Evolutionary conservation across 148 eudicot species (phyloP).

Genomic region (Selenicereus undatus): DNA sequence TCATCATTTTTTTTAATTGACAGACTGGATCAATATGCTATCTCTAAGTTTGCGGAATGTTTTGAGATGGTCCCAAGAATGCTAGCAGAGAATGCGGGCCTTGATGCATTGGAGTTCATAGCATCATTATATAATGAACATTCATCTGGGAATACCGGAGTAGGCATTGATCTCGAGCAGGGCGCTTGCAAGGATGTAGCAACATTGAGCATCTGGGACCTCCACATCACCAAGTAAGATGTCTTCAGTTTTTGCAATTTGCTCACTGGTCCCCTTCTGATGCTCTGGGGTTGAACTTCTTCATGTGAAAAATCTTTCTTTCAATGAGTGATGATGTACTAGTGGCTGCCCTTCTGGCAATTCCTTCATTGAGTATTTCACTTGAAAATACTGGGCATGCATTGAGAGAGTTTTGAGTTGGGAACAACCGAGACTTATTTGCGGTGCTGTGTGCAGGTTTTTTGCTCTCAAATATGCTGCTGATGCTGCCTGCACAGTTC

Average conservation of each 20-base stretch:
- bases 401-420: not conserved
- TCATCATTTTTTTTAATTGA: not conserved
- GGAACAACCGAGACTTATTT: not conserved
- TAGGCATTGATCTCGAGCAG: slow-evolving; percentile 80
- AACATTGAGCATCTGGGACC: slow-evolving; percentile 73
- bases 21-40: slow-evolving; percentile 93
- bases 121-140: slow-evolving; percentile 84
- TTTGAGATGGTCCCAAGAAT: slow-evolving; percentile 94
- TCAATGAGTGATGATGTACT: too few species aligned
- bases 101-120: slow-evolving; percentile 87
- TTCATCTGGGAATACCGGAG: slow-evolving; percentile 74
- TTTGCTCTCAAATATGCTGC: slow-evolving; percentile 89
- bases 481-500: slow-evolving; percentile 92
- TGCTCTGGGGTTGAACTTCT: not conserved
- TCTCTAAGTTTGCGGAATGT: slow-evolving; percentile 85
- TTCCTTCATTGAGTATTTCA: not conserved
- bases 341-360: too few species aligned
- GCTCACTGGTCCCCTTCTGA: not conserved
- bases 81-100: slow-evolving; percentile 95
- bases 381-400: not conserved
- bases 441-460: slow-evolving; percentile 37
- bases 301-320: not conserved
- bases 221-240: slow-evolving; percentile 77
- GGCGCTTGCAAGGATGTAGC: slow-evolving; percentile 76
- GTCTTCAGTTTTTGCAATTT: not conserved